A percentile compares a stretch with the other conserved stretches of the same genome.
Evolutionary conservation across 257 asterid genomes (phyloP).

Genomic region (Agastache rugosa): DNA sequence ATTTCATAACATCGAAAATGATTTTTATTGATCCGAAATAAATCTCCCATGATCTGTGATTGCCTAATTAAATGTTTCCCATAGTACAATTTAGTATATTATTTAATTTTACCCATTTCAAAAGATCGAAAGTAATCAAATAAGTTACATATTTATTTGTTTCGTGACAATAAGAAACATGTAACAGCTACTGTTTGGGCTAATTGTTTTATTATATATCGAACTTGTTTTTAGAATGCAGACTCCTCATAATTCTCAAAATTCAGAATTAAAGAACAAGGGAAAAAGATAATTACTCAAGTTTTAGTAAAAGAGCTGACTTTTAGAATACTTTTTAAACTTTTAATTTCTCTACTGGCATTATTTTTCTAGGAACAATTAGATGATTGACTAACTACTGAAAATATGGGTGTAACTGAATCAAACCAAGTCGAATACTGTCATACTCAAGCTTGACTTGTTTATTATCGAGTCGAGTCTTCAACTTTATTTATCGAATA

Average conservation of each 20-base stretch:
- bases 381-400: constrained; percentile 19
- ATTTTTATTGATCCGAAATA: constrained; percentile 1
- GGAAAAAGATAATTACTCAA: not conserved
- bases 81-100: not conserved
- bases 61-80: not conserved
- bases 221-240: not conserved
- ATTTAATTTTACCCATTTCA: not conserved
- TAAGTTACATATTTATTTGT: no score
- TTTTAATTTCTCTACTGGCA: not conserved
- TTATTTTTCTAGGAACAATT: not conserved
- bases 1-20: not conserved
- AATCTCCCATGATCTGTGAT: not conserved
- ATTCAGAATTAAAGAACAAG: not conserved
- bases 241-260: no score
- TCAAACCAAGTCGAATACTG: no score
- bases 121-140: not conserved
- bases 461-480: no score
- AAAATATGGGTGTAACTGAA: not conserved
- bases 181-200: no score
- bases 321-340: not conserved
- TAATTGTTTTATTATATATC: no score
- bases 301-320: not conserved
- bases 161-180: no score
- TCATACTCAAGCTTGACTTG: no score
- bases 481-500: no score